Base-by-base conservation (phyloP, 202 grass and related monocot species). In the Panicum virgatum region DNA sequence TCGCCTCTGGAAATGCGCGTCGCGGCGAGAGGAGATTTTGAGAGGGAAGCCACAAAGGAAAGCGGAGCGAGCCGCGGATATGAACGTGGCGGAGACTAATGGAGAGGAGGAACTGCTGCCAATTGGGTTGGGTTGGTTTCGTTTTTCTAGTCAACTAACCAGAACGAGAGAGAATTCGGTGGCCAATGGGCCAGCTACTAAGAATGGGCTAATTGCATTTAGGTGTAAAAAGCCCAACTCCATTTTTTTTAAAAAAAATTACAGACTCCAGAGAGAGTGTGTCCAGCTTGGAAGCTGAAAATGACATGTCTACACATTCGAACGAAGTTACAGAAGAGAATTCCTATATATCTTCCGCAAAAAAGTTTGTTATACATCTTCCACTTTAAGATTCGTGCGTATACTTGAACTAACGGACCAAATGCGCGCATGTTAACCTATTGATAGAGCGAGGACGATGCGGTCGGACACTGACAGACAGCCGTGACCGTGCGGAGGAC, bases 71-170 rank as follows among this genome's bases (percentile, higher is more conserved):
- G 9, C 74, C 16, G 66, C 36, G 67, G 80, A 56, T 46, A 64
- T 11, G 22, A 82, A 82, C 78, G 66, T 78, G 82, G 57, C 72
- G 73, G 78, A 22, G 78, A 82, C 83, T 77, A 78, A 66, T 36
- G 46, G 29, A 34, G 20, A 15, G 27, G 14, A 56, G 54, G 19
- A 27, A 38, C 29, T 11, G 80, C 54, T 52, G 36, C 64, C 77
- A 58, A 58, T 48, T 44, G 16, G 36, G 69, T 69, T 44, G 20
- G 15, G 69, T 69, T 44, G 20, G 15, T 42, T 23, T 66, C 19
- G 32, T n/a, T 12, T 66, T 67, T 23, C 5, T 13, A 67, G n/a
- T 58, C 12, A 39, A 18, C 6, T 1, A 23, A 18, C 14, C 1
- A 50, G 47, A 6, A 42, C n/a, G 19, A 5, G 9, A 27, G 22